Base-by-base conservation (phyloP, 225 moss, liverwort and hornwort genomes). In the Polytrichum formosum region DNA sequence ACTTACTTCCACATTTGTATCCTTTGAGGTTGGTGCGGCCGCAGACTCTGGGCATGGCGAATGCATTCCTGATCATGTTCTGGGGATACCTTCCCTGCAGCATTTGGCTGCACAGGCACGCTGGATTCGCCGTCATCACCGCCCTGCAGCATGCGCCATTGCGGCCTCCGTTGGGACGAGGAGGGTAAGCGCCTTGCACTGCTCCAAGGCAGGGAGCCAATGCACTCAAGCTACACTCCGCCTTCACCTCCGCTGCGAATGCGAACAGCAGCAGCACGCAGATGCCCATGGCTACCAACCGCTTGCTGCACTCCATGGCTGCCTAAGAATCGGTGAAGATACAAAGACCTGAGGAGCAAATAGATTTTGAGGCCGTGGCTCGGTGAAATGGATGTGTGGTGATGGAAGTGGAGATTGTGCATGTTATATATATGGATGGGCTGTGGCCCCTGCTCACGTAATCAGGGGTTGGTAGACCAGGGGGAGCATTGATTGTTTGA, bases 31-130 rank as follows among this genome's bases (percentile, higher is more conserved):
- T 65, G 28, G 25, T 68, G 1, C 55, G 87, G 30, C 53, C 82
- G 76, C 71, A 91, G 74, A 79, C 83, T 73, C 65, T 89, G 79
- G 63, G 86, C 81, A 61, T 83, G 77, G 27, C 72, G 83, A 75
- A 77, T 33, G 75, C 84, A 64, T 63, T 70, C 28, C 75, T 81
- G 23, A 89, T 69, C 91, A 78, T 67, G 63, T 77, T 68, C 26
- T 67, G 55, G 18, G 74, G 77, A 18, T 70, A 81, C 0, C 70
- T 62, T 53, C 69, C 17, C 0, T 72, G 22, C 35, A 74, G 64
- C 63, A 82, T 73, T 66, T 82, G 77, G 63, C 66, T 68, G 60
- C 81, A 82, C 71, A 82, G 70, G 54, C 81, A 82, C 13, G 7
- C 5, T 66, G 70, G 70, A 67, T 77, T 74, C 66, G 75, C 73